A percentile compares a stretch with the other conserved stretches of the same genome.
These are phyloP conservation scores for Podospora pseudocomata DNA, from an alignment of 495 filamentous ascomycete genomes.

Conservation along the genomic window DNA sequence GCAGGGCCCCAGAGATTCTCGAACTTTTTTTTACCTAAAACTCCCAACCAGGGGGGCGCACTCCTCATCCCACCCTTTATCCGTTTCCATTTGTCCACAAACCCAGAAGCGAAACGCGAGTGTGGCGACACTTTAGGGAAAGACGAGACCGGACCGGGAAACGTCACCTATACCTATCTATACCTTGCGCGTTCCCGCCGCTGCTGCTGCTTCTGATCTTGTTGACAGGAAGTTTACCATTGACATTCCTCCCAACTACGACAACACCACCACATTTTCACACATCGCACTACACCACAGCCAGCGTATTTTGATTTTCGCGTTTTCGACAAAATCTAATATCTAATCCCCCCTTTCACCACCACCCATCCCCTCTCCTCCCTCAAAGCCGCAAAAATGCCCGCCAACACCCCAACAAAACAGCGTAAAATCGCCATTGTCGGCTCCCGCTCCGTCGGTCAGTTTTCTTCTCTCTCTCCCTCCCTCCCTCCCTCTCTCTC, in stretches of 20 bases:
- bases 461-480: slow-evolving; percentile 27
- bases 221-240: background rate
- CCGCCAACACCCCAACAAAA: slow-evolving; percentile 63
- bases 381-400: slow-evolving; percentile 56
- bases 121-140: background rate
- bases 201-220: background rate
- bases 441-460: slow-evolving; percentile 95
- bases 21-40: background rate
- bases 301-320: background rate
- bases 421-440: slow-evolving; percentile 98
- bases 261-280: background rate
- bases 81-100: background rate
- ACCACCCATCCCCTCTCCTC: background rate
- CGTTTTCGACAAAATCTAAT: background rate
- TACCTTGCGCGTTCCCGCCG: too few species aligned
- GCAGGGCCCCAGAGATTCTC: background rate
- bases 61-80: background rate
- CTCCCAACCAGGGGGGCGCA: background rate
- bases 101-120: background rate
- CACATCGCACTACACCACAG: background rate
- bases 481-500: slow-evolving; percentile 8
- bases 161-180: background rate
- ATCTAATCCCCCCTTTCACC: background rate
- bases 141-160: background rate
- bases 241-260: background rate